Evolutionary conservation across 768 basidiomycete genomes (phyloP), one percentile per base, ranked within the genome.

Genomic region (Termitomyces sp.): DNA sequence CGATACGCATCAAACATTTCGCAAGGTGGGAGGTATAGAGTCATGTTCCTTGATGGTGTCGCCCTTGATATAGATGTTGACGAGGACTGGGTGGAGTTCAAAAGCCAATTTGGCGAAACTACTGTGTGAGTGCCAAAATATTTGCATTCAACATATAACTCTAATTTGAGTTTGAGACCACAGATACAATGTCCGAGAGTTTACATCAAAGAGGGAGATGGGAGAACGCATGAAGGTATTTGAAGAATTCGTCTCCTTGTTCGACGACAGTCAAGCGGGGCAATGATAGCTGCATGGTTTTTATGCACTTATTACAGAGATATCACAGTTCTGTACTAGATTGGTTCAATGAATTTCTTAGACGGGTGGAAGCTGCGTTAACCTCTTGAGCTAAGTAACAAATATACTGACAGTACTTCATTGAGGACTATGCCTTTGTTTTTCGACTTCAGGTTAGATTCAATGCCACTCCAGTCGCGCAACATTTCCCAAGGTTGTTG

Each of bases 31-130:
- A 64, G 71, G 27, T 78, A 77, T 55, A 71, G 69, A 58, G 69
- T 78, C 14, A 76, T 78, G 76, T 78, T 78, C 57, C 51, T 74
- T 20, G 76, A 77, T 63, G 76, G 76, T 1, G 64, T 66, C 31
- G 61, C 68, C 27, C 64, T 78, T 50, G 74, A 76, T 43, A 67
- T 78, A 49, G 75, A 78, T 52, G 72, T 74, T 4, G 76, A 78
- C 49, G 74, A 78, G 58, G 76, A 77, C 43, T 71, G 71, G 69
- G 71, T 71, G 3, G 72, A 76, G 56, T 66, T 72, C 46, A 69
- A 62, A 34, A 65, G 62, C 36, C 64, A 55, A 47, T 54, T 63
- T 3, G 76, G 74, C 1, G 61, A 64, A 31, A 61, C 55, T 37
- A 63, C 65, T 12, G 66, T 70, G 75, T 72, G 53, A 50, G 71